Conservation (phyloP, 306 rosid species). For the Trichosanthes cucumerina region DNA sequence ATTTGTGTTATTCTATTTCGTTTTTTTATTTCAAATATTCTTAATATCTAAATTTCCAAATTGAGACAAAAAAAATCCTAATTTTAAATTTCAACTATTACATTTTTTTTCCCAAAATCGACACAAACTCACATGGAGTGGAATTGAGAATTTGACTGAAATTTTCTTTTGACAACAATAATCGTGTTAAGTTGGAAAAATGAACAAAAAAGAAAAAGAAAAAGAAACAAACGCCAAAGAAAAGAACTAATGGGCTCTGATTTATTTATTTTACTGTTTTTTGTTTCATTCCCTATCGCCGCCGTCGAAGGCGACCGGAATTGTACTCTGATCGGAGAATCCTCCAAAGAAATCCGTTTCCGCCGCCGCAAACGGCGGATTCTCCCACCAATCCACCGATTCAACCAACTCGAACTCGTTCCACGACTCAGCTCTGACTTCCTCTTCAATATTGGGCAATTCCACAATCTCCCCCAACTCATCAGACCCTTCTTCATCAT, state of each 20-base stretch:
- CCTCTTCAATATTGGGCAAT: constrained; percentile 61
- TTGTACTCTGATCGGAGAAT: background rate
- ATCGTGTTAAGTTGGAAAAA: background rate
- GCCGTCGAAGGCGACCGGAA: background rate
- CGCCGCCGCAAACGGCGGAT: constrained; percentile 11
- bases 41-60: background rate
- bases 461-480: constrained; percentile 69
- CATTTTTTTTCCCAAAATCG: background rate
- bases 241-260: background rate
- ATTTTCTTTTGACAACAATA: background rate
- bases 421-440: constrained; percentile 25
- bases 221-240: background rate
- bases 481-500: constrained; percentile 19
- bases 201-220: background rate
- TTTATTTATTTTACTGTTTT: background rate
- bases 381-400: constrained; percentile 50
- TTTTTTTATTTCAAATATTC: background rate
- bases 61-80: background rate
- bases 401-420: constrained; percentile 40
- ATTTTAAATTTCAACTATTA: background rate
- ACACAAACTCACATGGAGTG: background rate
- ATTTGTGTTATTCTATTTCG: background rate
- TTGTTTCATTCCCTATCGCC: background rate
- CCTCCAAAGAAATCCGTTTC: background rate
- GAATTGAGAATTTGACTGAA: background rate